Evolutionary conservation across 306 rosid genomes (phyloP).

Genomic region (Sesbania bispinosa): DNA sequence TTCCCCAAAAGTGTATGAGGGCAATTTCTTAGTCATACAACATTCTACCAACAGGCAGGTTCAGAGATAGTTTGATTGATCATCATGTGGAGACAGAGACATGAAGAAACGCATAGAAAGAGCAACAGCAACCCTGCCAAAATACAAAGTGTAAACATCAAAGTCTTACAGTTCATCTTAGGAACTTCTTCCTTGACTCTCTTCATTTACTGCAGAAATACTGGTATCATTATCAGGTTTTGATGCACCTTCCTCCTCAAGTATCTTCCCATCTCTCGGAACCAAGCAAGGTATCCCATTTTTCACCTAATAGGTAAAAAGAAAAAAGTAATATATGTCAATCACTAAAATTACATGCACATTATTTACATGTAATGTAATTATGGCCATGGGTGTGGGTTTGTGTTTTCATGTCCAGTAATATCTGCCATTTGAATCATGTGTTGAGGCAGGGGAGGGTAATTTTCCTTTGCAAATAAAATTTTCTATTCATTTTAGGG

Average conservation of each 20-base stretch:
- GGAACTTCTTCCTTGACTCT: constrained; percentile 22
- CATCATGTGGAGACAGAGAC: neutral
- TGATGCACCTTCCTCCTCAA: constrained; percentile 42
- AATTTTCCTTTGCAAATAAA: too few species aligned
- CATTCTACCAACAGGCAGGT: neutral
- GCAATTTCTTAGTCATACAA: neutral
- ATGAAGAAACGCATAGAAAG: neutral
- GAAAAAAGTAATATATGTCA: constrained; percentile 8
- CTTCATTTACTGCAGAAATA: constrained; percentile 27
- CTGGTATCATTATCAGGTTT: constrained; percentile 34
- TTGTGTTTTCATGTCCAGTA: neutral
- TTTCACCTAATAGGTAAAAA: constrained; percentile 48
- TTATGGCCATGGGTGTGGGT: too few species aligned
- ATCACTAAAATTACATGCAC: neutral
- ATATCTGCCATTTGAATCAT: neutral
- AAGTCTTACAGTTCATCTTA: constrained; percentile 1
- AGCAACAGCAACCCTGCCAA: neutral
- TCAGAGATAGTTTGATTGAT: neutral
- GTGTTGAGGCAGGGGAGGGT: too few species aligned
- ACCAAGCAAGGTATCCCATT: constrained; percentile 80
- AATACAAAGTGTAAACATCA: neutral
- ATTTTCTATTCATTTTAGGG: too few species aligned
- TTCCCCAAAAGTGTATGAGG: neutral
- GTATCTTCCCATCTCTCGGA: constrained; percentile 76
- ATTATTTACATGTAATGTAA: neutral